These are phyloP conservation scores for Thalassiosira ordinaria DNA, from an alignment of 352 stramenopile species.

Conservation along the genomic window DNA sequence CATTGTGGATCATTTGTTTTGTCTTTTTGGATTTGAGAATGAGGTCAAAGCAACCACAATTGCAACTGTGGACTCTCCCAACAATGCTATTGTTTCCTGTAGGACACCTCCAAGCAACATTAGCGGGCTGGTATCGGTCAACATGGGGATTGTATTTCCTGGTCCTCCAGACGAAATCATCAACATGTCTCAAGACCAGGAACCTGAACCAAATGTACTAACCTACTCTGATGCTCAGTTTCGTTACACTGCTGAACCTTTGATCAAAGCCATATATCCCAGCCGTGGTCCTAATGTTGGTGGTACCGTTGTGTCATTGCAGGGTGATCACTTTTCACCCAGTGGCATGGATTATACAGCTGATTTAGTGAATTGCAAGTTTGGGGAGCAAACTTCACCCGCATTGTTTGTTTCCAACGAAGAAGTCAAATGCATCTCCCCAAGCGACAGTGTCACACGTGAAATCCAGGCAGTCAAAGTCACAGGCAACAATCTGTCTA, in stretches of 20 bases:
- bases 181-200: conserved; percentile 24
- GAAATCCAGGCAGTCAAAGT: conserved; percentile 21
- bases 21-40: conserved; percentile 12
- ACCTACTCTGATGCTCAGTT: conserved; percentile 18
- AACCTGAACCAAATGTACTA: conserved; percentile 15
- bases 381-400: conserved; percentile 21
- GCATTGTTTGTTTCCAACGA: conserved; percentile 36
- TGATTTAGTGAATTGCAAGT: conserved; percentile 34
- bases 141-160: conserved; percentile 3
- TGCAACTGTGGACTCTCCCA: background rate
- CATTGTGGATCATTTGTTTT: conserved; percentile 14
- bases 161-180: too few relatives aligned
- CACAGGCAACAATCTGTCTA: background rate
- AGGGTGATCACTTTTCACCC: conserved; percentile 28
- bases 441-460: background rate
- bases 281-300: conserved; percentile 2
- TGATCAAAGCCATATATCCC: conserved; percentile 24
- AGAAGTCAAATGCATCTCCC: conserved; percentile 36
- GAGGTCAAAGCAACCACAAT: background rate
- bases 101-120: conserved; percentile 2
- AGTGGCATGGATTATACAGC: background rate
- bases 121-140: conserved; percentile 10
- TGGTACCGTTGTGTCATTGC: conserved; percentile 29
- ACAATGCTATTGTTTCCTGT: background rate
- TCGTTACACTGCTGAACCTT: conserved; percentile 19